Evolutionary conservation across 257 asterid genomes (phyloP).

Genomic region (Petunia secreta): DNA sequence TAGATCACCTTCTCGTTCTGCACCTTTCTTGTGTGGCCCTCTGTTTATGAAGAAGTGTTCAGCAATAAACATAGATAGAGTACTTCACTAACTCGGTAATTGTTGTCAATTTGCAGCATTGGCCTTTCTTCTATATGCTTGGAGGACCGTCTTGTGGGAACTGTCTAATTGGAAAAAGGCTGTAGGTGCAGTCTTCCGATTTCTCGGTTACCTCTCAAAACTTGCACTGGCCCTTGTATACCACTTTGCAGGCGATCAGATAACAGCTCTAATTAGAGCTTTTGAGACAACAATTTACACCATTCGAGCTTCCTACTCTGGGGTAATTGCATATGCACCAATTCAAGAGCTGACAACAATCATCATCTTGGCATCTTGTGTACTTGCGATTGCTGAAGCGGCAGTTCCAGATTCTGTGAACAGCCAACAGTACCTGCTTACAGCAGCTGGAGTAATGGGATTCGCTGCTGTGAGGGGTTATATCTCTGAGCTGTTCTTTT

Average conservation of each 20-base stretch:
- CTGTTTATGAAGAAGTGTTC: neutral
- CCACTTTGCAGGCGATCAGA: constrained; percentile 67
- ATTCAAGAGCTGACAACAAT: constrained; percentile 65
- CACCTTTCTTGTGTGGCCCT: neutral
- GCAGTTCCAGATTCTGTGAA: constrained; percentile 74
- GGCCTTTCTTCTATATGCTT: constrained; percentile 65
- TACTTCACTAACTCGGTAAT: constrained; percentile 7
- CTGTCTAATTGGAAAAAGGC: constrained; percentile 71
- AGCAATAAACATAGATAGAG: neutral
- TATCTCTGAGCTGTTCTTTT: constrained; percentile 74
- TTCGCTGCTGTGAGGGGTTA: constrained; percentile 78
- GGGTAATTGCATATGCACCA: constrained; percentile 80
- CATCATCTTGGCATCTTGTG: constrained; percentile 66
- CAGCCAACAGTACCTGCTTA: constrained; percentile 75
- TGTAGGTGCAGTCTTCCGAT: constrained; percentile 34
- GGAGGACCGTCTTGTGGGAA: constrained; percentile 95
- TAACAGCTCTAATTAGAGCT: constrained; percentile 57
- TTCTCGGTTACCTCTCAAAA: constrained; percentile 56
- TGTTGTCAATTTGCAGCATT: constrained; percentile 51
- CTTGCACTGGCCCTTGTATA: constrained; percentile 54
- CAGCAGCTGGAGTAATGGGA: constrained; percentile 73
- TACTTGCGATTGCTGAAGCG: constrained; percentile 73
- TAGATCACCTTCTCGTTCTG: neutral
- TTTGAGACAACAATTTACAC: constrained; percentile 59
- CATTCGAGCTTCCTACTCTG: constrained; percentile 72